phyloP scores from a whole-genome alignment of 176 grass and related monocot genomes.

The Musa troglodytarum region DNA sequence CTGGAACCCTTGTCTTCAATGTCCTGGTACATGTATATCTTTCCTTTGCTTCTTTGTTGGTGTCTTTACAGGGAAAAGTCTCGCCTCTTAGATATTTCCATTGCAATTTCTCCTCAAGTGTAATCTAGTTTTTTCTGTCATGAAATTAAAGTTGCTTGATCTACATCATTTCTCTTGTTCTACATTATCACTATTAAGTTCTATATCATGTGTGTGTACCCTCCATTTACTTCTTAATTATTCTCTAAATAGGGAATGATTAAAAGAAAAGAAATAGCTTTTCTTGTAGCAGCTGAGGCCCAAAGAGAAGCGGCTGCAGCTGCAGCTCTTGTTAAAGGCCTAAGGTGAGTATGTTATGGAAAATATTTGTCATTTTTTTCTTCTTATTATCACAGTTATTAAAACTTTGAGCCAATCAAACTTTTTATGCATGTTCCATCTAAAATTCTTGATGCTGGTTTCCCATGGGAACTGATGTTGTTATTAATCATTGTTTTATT shows the following conservation, averaged over 20 bases:
- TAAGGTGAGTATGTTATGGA: constrained; percentile 50
- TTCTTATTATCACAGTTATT: neutral
- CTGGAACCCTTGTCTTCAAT: too few species aligned
- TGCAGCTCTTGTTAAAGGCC: constrained; percentile 79
- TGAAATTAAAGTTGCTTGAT: neutral
- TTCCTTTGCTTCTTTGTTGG: too few species aligned
- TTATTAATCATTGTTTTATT: neutral
- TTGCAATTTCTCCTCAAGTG: neutral
- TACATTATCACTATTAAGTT: neutral
- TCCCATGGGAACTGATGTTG: neutral
- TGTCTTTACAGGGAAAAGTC: too few species aligned
- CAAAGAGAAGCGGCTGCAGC: constrained; percentile 86
- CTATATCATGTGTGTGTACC: neutral
- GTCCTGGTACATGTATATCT: too few species aligned
- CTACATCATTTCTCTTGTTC: too few species aligned
- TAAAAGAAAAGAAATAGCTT: constrained; percentile 79
- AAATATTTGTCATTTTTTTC: neutral
- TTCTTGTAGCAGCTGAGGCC: constrained; percentile 81
- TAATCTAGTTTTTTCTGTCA: neutral
- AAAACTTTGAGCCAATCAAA: too few species aligned
- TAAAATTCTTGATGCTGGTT: too few species aligned
- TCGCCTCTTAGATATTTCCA: too few species aligned
- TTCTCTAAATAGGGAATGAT: constrained; percentile 55
- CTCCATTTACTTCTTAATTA: constrained; percentile 19
- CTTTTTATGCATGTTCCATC: too few species aligned